These are phyloP conservation scores for Penicillium sp. DNA, from an alignment of 2,329 filamentous ascomycete species.

Conservation along the genomic window DNA sequence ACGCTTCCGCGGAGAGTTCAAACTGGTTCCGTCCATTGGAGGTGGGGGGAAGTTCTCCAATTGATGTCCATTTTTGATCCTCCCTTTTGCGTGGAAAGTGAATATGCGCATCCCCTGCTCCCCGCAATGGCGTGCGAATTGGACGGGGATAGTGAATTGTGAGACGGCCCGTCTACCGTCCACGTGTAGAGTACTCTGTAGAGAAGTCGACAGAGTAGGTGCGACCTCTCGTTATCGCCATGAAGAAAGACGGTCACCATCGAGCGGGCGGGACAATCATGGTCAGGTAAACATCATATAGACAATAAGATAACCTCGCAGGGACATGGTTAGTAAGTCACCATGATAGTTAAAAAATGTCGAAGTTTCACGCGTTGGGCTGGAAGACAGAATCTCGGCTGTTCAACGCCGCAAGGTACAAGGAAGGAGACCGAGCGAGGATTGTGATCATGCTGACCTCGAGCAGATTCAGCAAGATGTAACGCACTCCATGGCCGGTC, in stretches of 20 bases:
- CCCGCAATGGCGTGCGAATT: constrained; percentile 1
- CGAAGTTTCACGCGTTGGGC: not conserved
- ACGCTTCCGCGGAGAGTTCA: not conserved
- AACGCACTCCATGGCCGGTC: not conserved
- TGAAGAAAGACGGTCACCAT: not conserved
- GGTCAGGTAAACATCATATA: not conserved
- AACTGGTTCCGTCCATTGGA: not conserved
- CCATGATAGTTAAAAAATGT: not conserved
- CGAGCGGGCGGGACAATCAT: not conserved
- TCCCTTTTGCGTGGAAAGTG: too few species aligned
- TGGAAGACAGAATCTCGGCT: not conserved
- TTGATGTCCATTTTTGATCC: not conserved
- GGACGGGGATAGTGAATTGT: not conserved
- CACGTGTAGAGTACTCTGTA: not conserved
- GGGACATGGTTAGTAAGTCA: too few species aligned
- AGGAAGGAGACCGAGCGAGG: not conserved
- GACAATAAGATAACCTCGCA: too few species aligned
- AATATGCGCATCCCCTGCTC: not conserved
- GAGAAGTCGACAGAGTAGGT: not conserved
- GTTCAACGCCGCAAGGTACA: too few species aligned
- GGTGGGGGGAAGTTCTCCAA: constrained; percentile 8
- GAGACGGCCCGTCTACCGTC: not conserved
- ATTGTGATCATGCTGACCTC: not conserved
- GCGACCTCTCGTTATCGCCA: not conserved
- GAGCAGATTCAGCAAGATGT: not conserved